Percentiles rank a stretch among this genome's conserved stretches.
These are phyloP conservation scores for Talaromyces liani DNA, from an alignment of 495 filamentous ascomycete genomes.

Conservation along the genomic window DNA sequence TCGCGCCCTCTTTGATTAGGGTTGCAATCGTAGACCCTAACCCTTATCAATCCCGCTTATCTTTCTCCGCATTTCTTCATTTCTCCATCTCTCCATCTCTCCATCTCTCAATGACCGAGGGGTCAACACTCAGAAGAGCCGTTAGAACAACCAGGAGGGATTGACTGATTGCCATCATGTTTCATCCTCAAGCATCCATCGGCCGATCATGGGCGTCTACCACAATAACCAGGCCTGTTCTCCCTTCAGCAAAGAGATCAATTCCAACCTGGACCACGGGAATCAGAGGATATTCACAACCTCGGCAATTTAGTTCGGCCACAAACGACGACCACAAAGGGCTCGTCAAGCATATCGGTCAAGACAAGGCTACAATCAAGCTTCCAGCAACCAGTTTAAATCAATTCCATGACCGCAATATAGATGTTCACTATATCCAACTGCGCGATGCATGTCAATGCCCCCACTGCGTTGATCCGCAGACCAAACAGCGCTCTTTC, in stretches of 20 bases:
- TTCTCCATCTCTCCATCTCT: not conserved
- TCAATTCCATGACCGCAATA: not conserved
- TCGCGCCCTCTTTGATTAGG: not conserved
- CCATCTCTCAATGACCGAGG: not conserved
- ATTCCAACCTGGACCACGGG: not conserved
- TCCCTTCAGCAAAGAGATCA: not conserved
- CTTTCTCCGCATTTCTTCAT: not conserved
- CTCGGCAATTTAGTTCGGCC: not conserved
- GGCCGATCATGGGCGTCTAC: not conserved
- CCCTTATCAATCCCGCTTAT: not conserved
- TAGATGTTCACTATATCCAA: conserved; percentile 32
- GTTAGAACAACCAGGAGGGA: not conserved
- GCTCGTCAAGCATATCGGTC: not conserved
- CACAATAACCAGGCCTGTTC: not conserved
- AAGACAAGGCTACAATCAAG: not conserved
- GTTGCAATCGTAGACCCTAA: not conserved
- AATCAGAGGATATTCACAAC: not conserved
- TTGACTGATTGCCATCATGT: not conserved
- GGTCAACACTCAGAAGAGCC: not conserved
- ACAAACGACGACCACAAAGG: not conserved
- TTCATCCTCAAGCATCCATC: not conserved
- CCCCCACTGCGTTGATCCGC: conserved; percentile 60
- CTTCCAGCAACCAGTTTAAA: not conserved
- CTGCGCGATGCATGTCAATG: conserved; percentile 77
- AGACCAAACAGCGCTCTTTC: conserved; percentile 78